Base-by-base conservation (phyloP, 1,139 yeast genomes). In the Geotrichum restrictum region DNA sequence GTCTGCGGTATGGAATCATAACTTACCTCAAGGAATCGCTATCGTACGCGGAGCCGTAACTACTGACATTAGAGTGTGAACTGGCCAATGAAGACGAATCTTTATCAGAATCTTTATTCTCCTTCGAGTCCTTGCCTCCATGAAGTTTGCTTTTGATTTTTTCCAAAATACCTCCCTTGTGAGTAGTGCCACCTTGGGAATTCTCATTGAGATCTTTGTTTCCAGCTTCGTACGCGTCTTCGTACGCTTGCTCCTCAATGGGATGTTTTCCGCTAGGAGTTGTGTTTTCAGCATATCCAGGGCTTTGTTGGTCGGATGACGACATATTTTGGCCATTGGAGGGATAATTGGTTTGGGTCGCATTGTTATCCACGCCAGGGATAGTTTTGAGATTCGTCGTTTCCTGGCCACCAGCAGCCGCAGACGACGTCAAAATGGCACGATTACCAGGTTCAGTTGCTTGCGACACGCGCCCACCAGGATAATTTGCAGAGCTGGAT, bases 171-270 rank as follows among this genome's bases (percentile, higher is more conserved):
- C 45, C 45, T 6, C 29, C 36, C 14, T 34, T 38, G 13, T 22
- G 31, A 14, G 14, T 44, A n/a, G 45, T 27, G 18, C 37, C 29
- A 3, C 7, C 38, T 6, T 38, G 37, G 3, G 46, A 42, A 24
- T 32, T 16, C 6, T 40, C 43, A 22, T 45, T 45, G 14, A 39
- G 39, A 34, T 50, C 53, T 7, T 16, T 14, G 33, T 50, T 50
- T 13, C 53, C 53, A 11, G 53, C 49, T 24, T 40, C 43, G 37
- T 40, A 39, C n/a, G 53, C 53, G 6, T 11, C 38, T 40, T 45
- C 41, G 22, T 36, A 32, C 5, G 53, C 53, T 31, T 39, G 27
- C 24, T 50, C 32, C 40, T 50, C 53, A 33, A 50, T 8, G 10
- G 45, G 41, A 18, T 50, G 49, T 4, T 32, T 32, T 8, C 49